A percentile compares a stretch with the other conserved stretches of the same genome.
These are phyloP conservation scores for Suhomyces sp. DNA, from an alignment of 805 yeast species.

Conservation along the genomic window DNA sequence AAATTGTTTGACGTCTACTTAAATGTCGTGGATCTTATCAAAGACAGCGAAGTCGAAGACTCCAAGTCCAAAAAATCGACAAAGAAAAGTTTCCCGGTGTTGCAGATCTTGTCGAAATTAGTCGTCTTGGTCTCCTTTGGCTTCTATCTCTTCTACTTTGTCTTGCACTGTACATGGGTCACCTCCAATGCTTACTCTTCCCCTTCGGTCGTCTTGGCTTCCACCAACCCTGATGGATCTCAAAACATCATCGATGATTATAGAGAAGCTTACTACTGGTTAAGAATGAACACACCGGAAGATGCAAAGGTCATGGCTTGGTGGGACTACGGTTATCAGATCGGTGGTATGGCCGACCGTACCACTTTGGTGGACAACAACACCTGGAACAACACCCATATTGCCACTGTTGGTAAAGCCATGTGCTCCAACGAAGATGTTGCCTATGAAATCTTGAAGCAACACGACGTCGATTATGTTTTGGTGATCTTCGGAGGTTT, in stretches of 20 bases:
- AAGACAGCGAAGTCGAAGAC: conserved; percentile 10
- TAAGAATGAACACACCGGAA: conserved; percentile 95
- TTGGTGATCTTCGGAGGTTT: conserved; percentile 92
- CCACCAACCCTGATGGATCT: conserved; percentile 80
- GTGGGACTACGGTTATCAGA: conserved; percentile 99
- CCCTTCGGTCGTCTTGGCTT: conserved; percentile 93
- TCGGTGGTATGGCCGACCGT: conserved; percentile 99
- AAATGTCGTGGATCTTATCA: conserved; percentile 51
- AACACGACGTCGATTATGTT: conserved; percentile 94
- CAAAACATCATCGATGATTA: conserved; percentile 87
- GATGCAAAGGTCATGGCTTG: conserved; percentile 96
- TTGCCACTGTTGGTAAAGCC: conserved; percentile 98
- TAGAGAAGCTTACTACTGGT: conserved; percentile 98
- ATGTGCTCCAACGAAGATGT: conserved; percentile 88
- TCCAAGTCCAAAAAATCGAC: conserved; percentile 10
- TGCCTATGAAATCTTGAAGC: conserved; percentile 81
- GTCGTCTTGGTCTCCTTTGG: conserved; percentile 65
- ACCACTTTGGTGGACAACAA: conserved; percentile 97
- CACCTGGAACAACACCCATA: conserved; percentile 99
- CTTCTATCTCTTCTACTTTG: conserved; percentile 76
- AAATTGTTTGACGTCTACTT: conserved; percentile 79
- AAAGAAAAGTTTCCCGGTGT: conserved; percentile 19
- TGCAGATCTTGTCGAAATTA: conserved; percentile 51
- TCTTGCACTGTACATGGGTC: conserved; percentile 95
- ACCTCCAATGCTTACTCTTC: conserved; percentile 94